phyloP scores from a whole-genome alignment of 371 early-diverging fungal species.

The Gilbertella persicaria region DNA sequence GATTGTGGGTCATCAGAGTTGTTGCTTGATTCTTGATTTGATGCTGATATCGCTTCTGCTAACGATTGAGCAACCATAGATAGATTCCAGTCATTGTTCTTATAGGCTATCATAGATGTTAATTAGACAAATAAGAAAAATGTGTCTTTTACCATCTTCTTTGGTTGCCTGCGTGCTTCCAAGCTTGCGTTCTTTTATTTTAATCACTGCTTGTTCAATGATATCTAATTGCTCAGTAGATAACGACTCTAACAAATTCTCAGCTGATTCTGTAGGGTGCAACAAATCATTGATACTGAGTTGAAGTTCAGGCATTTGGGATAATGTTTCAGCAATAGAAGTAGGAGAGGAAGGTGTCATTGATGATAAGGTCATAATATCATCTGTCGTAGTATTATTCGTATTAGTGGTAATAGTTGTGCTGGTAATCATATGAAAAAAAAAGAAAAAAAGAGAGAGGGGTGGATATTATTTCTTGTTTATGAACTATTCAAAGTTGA shows the following conservation, averaged over 20 bases:
- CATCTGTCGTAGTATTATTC: constrained; percentile 4
- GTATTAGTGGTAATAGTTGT: constrained; percentile 6
- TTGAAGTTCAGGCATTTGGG: constrained; percentile 27
- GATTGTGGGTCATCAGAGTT: neutral
- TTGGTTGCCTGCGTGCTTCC: neutral
- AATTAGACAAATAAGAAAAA: neutral
- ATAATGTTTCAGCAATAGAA: constrained; percentile 14
- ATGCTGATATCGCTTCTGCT: constrained; percentile 7
- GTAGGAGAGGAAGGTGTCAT: no score
- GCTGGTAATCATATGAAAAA: neutral
- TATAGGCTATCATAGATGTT: neutral
- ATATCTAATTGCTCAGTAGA: constrained; percentile 41
- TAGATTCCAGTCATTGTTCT: neutral
- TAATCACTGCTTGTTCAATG: constrained; percentile 40
- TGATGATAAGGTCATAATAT: constrained; percentile 16
- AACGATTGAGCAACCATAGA: constrained; percentile 2
- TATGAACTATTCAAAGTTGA: neutral
- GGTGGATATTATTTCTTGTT: neutral
- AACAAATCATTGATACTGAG: constrained; percentile 39
- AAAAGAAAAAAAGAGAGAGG: constrained; percentile 1
- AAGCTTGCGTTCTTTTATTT: constrained; percentile 38
- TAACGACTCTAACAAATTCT: constrained; percentile 33
- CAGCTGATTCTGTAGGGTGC: constrained; percentile 37
- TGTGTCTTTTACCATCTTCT: no score
- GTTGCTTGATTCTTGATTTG: neutral